phyloP scores from a whole-genome alignment of 2,329 filamentous ascomycete genomes.

The Fusarium luffae region DNA sequence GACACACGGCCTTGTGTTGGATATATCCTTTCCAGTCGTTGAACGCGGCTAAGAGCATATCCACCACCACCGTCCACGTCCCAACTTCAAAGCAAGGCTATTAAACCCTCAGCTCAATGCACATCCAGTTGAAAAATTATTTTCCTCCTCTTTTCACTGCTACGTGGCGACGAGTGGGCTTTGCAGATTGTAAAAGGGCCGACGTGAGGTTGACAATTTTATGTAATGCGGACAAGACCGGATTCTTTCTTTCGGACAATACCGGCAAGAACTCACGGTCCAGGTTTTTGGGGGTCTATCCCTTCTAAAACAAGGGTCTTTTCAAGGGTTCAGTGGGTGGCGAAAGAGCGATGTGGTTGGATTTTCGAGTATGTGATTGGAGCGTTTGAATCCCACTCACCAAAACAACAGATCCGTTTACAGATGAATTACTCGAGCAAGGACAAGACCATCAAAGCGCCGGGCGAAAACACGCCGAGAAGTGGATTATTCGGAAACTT shows the following conservation, averaged over 20 bases:
- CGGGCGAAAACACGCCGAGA: constrained; percentile 13
- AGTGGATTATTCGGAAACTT: background rate
- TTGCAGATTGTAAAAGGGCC: constrained; percentile 54
- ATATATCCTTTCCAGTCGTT: background rate
- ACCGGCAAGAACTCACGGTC: constrained; percentile 11
- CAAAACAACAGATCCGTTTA: background rate
- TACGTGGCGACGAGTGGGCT: constrained; percentile 57
- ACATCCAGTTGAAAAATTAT: background rate
- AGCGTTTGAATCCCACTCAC: constrained; percentile 10
- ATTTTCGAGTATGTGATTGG: constrained; percentile 17
- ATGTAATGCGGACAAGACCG: constrained; percentile 1
- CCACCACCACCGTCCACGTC: background rate
- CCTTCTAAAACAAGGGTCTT: constrained; percentile 26
- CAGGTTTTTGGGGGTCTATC: background rate
- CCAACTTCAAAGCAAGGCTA: background rate
- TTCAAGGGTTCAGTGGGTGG: constrained; percentile 6
- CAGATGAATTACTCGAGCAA: background rate
- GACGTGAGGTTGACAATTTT: constrained; percentile 28
- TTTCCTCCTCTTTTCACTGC: background rate
- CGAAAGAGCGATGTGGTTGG: background rate
- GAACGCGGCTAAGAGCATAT: background rate
- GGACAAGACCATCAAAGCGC: background rate
- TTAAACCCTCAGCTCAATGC: background rate
- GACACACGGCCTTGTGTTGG: background rate
- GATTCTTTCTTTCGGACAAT: constrained; percentile 10